Conservation (phyloP, 2,329 filamentous ascomycete genomes). For the Cladosporium oxysporum region DNA sequence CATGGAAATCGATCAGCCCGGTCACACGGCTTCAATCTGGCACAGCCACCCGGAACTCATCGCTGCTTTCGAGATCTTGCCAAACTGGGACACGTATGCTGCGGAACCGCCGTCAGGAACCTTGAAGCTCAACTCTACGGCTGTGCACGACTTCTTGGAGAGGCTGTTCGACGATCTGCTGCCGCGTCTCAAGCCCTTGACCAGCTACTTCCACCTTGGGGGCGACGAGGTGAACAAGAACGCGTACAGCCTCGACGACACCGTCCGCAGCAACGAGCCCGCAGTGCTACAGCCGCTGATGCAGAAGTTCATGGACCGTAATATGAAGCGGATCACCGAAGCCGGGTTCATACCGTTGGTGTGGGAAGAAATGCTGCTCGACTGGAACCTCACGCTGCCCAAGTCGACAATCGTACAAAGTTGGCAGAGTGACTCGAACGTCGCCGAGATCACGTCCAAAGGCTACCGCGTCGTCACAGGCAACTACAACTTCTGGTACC, state of each 20-base stretch:
- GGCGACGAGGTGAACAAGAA: constrained; percentile 85
- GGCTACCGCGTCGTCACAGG: constrained; percentile 74
- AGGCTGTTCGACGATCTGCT: constrained; percentile 72
- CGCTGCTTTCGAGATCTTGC: constrained; percentile 59
- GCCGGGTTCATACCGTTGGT: constrained; percentile 72
- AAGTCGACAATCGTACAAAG: constrained; percentile 74
- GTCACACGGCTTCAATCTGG: constrained; percentile 70
- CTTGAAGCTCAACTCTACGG: constrained; percentile 73
- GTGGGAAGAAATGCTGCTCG: constrained; percentile 83
- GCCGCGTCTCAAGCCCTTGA: constrained; percentile 68
- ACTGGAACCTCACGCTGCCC: constrained; percentile 75
- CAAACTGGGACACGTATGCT: constrained; percentile 55
- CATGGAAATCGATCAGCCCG: constrained; percentile 79
- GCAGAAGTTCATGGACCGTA: constrained; percentile 72
- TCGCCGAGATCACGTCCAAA: constrained; percentile 59
- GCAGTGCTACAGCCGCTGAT: constrained; percentile 71
- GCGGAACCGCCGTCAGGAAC: constrained; percentile 61
- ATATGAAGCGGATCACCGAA: constrained; percentile 64
- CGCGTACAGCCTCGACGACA: constrained; percentile 72
- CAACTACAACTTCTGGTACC: constrained; percentile 72
- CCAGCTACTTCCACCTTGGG: constrained; percentile 79
- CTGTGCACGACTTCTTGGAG: constrained; percentile 70
- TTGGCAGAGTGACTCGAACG: constrained; percentile 68
- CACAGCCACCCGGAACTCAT: constrained; percentile 71
- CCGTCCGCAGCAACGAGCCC: constrained; percentile 65